These are phyloP conservation scores for Phyllosticta capitalensis DNA, from an alignment of 2,329 filamentous ascomycete species.

Conservation along the genomic window DNA sequence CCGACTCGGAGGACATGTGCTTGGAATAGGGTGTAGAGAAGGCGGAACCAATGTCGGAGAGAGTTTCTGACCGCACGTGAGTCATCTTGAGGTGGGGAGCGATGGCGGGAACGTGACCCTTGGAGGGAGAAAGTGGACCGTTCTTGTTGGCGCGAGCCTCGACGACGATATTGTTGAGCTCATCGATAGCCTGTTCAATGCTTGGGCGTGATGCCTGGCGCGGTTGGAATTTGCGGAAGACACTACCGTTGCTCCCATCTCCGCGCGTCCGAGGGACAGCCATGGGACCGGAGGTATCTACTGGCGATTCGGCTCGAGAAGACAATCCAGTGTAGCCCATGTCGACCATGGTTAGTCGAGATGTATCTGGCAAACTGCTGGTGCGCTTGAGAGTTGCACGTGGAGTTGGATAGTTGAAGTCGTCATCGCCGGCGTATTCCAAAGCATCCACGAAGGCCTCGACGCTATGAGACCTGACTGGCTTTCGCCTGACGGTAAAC, in stretches of 20 bases:
- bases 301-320: not conserved
- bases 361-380: conserved; percentile 7
- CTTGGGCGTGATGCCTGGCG: conserved; percentile 29
- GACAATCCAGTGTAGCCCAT: not conserved
- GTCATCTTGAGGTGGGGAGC: conserved; percentile 34
- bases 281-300: not conserved
- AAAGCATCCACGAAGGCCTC: not conserved
- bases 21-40: conserved; percentile 31
- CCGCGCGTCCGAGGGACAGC: not conserved
- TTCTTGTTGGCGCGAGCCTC: conserved; percentile 29
- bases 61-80: conserved; percentile 37
- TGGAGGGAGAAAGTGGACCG: conserved; percentile 23
- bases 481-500: not conserved
- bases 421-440: not conserved
- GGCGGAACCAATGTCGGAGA: conserved; percentile 39
- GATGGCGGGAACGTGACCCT: conserved; percentile 37
- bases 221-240: conserved; percentile 22
- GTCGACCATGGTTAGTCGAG: not conserved
- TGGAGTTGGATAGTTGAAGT: conserved; percentile 19
- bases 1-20: not conserved
- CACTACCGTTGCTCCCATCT: not conserved
- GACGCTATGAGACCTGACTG: not conserved
- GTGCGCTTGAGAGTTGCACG: conserved; percentile 19
- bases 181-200: conserved; percentile 37
- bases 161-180: conserved; percentile 41